These are phyloP conservation scores for Boletus bicolor DNA, from an alignment of 768 basidiomycete genomes.

Conservation along the genomic window DNA sequence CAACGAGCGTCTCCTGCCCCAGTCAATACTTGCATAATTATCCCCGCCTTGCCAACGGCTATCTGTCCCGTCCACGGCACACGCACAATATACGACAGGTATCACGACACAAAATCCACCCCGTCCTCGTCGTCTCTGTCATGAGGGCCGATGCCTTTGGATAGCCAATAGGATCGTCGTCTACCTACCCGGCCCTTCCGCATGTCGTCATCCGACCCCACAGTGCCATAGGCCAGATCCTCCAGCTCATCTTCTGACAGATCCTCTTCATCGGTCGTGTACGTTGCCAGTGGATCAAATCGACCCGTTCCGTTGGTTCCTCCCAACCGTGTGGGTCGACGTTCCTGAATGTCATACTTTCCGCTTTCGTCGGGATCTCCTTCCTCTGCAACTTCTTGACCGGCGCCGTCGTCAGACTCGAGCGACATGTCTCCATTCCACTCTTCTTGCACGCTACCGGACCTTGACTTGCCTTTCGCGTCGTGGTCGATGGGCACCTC, in stretches of 20 bases:
- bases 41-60: background rate
- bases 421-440: conserved; percentile 40
- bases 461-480: conserved; percentile 5
- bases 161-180: conserved; percentile 56
- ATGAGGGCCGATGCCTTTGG: conserved; percentile 43
- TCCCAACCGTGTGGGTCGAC: conserved; percentile 44
- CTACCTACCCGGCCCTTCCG: conserved; percentile 1
- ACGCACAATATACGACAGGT: background rate
- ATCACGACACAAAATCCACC: conserved; percentile 1
- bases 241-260: conserved; percentile 29
- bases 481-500: conserved; percentile 19
- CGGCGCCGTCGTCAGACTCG: conserved; percentile 22
- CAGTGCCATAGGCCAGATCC: conserved; percentile 23
- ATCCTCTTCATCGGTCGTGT: conserved; percentile 47
- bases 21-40: background rate
- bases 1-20: background rate
- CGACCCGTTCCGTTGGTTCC: conserved; percentile 36
- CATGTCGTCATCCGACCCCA: conserved; percentile 25
- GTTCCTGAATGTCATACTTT: conserved; percentile 51
- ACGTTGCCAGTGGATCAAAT: conserved; percentile 42
- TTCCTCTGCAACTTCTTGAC: conserved; percentile 1
- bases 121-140: conserved; percentile 19
- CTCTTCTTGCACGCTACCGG: conserved; percentile 33
- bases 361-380: conserved; percentile 51
- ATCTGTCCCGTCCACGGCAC: background rate